Evolutionary conservation across 768 basidiomycete genomes (phyloP).

Genomic region (Pleurotus eryngii): DNA sequence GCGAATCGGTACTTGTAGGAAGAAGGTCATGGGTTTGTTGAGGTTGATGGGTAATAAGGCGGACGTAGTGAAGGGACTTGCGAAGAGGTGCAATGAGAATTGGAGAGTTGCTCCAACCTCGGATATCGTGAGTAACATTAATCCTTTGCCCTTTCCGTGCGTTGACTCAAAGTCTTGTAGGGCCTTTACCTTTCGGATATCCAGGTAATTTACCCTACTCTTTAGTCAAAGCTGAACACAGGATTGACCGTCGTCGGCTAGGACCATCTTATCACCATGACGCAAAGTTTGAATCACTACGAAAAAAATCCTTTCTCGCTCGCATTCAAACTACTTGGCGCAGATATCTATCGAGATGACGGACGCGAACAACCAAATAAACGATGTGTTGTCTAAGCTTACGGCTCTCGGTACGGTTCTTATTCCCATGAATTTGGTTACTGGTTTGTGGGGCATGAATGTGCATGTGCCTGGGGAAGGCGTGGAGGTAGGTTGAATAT

Average conservation of each 20-base stretch:
- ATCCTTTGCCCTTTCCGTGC: background rate
- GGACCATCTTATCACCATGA: constrained; percentile 99
- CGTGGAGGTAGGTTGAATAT: constrained; percentile 31
- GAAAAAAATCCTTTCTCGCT: constrained; percentile 99
- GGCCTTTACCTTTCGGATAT: constrained; percentile 95
- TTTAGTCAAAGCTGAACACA: background rate
- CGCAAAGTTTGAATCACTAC: constrained; percentile 98
- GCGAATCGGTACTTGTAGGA: constrained; percentile 94
- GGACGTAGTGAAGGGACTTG: constrained; percentile 97
- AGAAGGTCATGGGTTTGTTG: constrained; percentile 98
- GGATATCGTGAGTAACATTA: constrained; percentile 69
- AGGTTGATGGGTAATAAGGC: constrained; percentile 99
- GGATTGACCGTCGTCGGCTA: constrained; percentile 22
- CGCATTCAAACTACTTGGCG: constrained; percentile 98
- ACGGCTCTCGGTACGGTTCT: constrained; percentile 97
- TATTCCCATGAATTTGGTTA: constrained; percentile 96
- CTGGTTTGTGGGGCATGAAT: constrained; percentile 99
- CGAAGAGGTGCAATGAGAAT: constrained; percentile 97
- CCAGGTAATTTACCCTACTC: constrained; percentile 44
- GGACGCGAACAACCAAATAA: constrained; percentile 99
- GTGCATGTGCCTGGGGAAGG: constrained; percentile 92
- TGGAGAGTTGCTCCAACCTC: constrained; percentile 98
- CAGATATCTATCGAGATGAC: constrained; percentile 99
- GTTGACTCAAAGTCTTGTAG: constrained; percentile 33
- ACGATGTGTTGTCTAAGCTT: constrained; percentile 95